These are phyloP conservation scores for Smittium mucronatum DNA, from an alignment of 371 early-diverging fungal species.

Conservation along the genomic window DNA sequence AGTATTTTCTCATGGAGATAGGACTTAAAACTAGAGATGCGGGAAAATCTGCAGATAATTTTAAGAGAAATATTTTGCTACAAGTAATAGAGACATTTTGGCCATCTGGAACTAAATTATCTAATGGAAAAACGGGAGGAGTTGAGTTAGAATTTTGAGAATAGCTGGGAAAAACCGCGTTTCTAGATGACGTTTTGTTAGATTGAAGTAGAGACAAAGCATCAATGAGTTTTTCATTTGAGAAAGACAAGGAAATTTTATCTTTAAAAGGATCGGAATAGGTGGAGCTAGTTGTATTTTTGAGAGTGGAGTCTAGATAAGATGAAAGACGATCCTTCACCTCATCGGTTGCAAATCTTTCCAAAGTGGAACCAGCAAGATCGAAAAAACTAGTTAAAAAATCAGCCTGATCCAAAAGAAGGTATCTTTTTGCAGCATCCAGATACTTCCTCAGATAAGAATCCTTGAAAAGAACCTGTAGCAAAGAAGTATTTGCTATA, in stretches of 20 bases:
- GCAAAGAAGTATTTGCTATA: slow-evolving; percentile 40
- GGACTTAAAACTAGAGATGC: slow-evolving; percentile 72
- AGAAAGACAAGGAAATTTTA: slow-evolving; percentile 38
- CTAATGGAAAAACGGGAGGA: no score
- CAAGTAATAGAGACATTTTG: background rate
- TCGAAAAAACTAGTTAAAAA: slow-evolving; percentile 88
- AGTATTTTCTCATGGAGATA: slow-evolving; percentile 75
- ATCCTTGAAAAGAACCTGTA: slow-evolving; percentile 37
- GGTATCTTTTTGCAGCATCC: slow-evolving; percentile 78
- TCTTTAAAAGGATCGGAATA: slow-evolving; percentile 76
- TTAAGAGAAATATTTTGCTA: slow-evolving; percentile 44
- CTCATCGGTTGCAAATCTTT: slow-evolving; percentile 36
- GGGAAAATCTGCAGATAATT: slow-evolving; percentile 72
- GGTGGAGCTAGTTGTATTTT: slow-evolving; percentile 70
- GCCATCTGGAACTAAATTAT: no score
- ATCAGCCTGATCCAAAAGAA: slow-evolving; percentile 84
- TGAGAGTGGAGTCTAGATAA: slow-evolving; percentile 71
- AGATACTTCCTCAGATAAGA: slow-evolving; percentile 29
- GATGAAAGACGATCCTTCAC: slow-evolving; percentile 60
- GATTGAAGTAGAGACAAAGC: slow-evolving; percentile 10
- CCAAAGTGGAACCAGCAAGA: slow-evolving; percentile 56
- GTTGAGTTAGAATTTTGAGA: no score
- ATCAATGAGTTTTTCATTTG: slow-evolving; percentile 18
- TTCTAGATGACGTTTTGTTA: background rate
- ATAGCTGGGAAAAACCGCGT: no score